These are phyloP conservation scores for Pharnaceum exiguum DNA, from an alignment of 148 eudicot species.

Conservation along the genomic window DNA sequence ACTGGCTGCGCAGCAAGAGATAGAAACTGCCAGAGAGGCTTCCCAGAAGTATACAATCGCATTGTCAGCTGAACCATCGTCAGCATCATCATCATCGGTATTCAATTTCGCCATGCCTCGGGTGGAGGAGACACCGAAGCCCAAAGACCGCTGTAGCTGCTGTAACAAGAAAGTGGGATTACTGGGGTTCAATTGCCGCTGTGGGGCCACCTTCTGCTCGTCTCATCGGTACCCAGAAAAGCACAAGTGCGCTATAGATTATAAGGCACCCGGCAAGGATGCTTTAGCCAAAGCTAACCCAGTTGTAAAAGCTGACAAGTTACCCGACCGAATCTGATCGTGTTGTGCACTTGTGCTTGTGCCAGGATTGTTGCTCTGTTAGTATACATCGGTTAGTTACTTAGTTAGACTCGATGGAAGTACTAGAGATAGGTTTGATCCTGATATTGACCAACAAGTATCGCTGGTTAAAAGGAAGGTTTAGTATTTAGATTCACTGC, in stretches of 20 bases:
- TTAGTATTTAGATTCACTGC: too few species aligned
- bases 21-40: too few species aligned
- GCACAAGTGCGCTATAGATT: slow-evolving; percentile 44
- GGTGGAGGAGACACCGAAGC: background rate
- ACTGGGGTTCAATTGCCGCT: slow-evolving; percentile 46
- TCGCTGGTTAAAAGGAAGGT: too few species aligned
- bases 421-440: too few species aligned
- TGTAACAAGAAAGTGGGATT: slow-evolving; percentile 52
- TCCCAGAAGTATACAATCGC: background rate
- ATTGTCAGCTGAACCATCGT: background rate
- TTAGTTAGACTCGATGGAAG: too few species aligned
- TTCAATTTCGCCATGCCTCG: background rate
- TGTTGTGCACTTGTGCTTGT: too few species aligned
- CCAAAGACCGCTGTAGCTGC: slow-evolving; percentile 27
- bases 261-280: slow-evolving; percentile 26
- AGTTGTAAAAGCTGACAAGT: slow-evolving; percentile 36
- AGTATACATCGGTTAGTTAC: too few species aligned
- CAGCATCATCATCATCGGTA: background rate
- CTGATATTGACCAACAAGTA: too few species aligned
- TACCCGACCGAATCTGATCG: slow-evolving; percentile 5
- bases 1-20: too few species aligned
- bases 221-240: slow-evolving; percentile 49
- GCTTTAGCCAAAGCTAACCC: slow-evolving; percentile 35
- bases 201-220: slow-evolving; percentile 43
- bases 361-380: too few species aligned